Conservation (phyloP, 768 basidiomycete species). For the Daedaleopsis sinensis region DNA sequence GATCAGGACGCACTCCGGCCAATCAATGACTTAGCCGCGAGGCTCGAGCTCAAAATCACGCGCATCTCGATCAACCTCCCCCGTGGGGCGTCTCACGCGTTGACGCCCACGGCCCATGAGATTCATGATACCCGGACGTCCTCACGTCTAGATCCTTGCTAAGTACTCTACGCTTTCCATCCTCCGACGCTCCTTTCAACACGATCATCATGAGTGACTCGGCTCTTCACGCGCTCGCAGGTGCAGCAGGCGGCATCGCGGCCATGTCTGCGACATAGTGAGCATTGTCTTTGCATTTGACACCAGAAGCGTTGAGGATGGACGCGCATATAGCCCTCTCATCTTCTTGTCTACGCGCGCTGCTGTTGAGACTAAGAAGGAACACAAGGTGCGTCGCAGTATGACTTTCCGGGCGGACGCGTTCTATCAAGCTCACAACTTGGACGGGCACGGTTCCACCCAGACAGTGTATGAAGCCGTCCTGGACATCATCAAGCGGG, state of each 20-base stretch:
- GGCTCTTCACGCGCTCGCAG: conserved; percentile 83
- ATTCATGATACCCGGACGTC: not conserved
- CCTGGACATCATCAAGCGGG: conserved; percentile 76
- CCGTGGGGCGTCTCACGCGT: no score
- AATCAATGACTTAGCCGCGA: no score
- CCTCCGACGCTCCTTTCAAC: not conserved
- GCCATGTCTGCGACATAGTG: conserved; percentile 93
- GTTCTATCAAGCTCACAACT: conserved; percentile 11
- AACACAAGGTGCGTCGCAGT: conserved; percentile 58
- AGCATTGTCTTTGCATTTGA: conserved; percentile 31
- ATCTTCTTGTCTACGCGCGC: conserved; percentile 92
- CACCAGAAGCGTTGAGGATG: not conserved
- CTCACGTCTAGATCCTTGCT: not conserved
- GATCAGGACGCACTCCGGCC: no score
- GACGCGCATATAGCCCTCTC: conserved; percentile 63
- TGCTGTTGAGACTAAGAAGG: conserved; percentile 84
- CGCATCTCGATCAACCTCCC: no score
- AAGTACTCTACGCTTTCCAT: not conserved
- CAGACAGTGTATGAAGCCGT: conserved; percentile 70
- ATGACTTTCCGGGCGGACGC: not conserved
- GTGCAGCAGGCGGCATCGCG: conserved; percentile 85
- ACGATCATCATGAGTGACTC: conserved; percentile 57
- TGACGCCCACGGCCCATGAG: not conserved
- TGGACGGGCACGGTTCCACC: not conserved
- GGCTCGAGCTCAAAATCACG: no score